Conservation (phyloP, 306 rosid genomes). For the Sindora glabra region DNA sequence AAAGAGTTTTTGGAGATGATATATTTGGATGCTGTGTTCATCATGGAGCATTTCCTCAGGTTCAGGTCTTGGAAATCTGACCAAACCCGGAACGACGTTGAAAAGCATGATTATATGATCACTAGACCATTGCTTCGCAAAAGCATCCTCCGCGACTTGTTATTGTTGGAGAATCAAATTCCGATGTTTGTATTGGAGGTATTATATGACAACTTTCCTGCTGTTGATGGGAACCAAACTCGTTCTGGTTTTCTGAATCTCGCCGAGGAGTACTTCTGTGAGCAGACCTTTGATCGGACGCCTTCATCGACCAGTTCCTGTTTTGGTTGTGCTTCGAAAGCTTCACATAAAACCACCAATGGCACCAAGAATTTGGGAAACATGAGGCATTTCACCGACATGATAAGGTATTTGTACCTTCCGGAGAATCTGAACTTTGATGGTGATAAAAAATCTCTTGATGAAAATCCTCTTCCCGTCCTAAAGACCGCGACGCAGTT, state of each 20-base stretch:
- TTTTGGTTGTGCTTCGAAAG: too few relatives aligned
- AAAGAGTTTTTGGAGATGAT: background rate
- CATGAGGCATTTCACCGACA: constrained; percentile 21
- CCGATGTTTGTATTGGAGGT: constrained; percentile 14
- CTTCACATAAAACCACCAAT: too few relatives aligned
- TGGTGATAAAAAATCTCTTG: background rate
- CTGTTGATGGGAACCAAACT: accelerated
- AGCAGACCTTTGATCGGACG: background rate
- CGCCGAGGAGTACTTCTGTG: background rate
- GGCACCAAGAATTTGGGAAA: too few relatives aligned
- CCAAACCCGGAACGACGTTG: too few relatives aligned
- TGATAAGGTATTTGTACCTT: constrained; percentile 13
- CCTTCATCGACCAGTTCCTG: background rate
- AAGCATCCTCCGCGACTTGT: constrained; percentile 9
- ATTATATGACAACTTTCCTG: background rate
- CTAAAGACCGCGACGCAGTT: constrained; percentile 9
- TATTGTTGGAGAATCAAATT: constrained; percentile 32
- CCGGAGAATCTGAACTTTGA: accelerated
- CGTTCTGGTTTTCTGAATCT: background rate
- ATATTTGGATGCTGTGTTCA: background rate
- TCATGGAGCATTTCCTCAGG: background rate
- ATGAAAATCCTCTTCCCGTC: background rate
- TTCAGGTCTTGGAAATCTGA: accelerated
- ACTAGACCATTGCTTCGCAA: constrained; percentile 23
- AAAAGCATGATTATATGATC: background rate